Evolutionary conservation across 257 asterid species (phyloP).

Genomic region (Plantago elongata): DNA sequence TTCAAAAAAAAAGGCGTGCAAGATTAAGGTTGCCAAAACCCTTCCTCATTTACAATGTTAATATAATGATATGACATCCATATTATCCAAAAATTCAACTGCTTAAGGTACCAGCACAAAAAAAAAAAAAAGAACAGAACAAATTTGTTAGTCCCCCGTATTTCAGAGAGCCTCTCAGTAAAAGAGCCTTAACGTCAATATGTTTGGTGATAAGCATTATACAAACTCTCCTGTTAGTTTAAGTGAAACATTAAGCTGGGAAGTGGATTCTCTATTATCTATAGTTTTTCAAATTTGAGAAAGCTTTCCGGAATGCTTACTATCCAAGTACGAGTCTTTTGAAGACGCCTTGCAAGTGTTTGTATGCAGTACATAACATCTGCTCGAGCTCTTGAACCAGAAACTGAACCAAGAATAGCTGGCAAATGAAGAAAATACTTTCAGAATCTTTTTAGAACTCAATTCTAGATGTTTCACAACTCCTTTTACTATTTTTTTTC

Average conservation of each 20-base stretch:
- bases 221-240: conserved; percentile 1
- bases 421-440: conserved; percentile 19
- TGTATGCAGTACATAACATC: conserved; percentile 74
- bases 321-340: conserved; percentile 69
- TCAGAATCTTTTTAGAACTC: conserved; percentile 3
- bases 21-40: too few species aligned
- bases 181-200: conserved; percentile 11
- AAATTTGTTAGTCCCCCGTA: background rate
- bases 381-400: conserved; percentile 69
- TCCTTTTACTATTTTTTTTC: background rate
- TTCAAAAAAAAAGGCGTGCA: too few species aligned
- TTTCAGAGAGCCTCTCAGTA: background rate
- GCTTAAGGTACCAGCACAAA: too few species aligned
- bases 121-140: background rate
- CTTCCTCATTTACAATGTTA: too few species aligned
- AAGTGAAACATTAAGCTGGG: background rate
- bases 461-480: conserved; percentile 12
- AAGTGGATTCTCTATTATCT: background rate
- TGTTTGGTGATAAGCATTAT: background rate
- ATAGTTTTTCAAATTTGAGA: background rate
- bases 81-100: too few species aligned
- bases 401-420: conserved; percentile 62
- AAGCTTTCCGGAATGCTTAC: conserved; percentile 36
- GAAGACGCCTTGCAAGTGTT: conserved; percentile 62
- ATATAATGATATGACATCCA: too few species aligned